A percentile compares a stretch with the other conserved stretches of the same genome.
phyloP scores from a whole-genome alignment of 768 basidiomycete genomes.

The Hericium erinaceus region DNA sequence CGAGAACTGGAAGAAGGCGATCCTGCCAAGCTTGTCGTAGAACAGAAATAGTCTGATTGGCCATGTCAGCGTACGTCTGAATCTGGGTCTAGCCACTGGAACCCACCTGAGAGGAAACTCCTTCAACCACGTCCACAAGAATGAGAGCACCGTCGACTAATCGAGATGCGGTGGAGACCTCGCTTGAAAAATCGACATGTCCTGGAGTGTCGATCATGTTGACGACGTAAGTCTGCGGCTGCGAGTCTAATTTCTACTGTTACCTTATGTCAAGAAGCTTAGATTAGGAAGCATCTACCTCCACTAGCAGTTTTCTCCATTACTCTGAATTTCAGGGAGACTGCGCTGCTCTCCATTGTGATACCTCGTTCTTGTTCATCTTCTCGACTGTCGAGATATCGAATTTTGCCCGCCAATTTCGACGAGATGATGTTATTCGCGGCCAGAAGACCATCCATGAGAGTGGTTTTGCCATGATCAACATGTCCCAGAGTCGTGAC shows the following conservation, averaged over 20 bases:
- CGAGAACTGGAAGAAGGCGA: slow-evolving; percentile 78
- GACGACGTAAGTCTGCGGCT: slow-evolving; percentile 64
- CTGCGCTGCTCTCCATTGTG: slow-evolving; percentile 97
- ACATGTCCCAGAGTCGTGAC: slow-evolving; percentile 86
- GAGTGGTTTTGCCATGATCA: slow-evolving; percentile 94
- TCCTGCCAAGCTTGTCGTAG: slow-evolving; percentile 93
- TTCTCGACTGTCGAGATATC: slow-evolving; percentile 91
- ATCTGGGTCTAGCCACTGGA: not conserved
- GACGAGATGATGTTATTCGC: slow-evolving; percentile 97
- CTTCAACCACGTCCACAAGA: slow-evolving; percentile 93
- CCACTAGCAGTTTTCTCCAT: slow-evolving; percentile 43
- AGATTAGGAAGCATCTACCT: slow-evolving; percentile 31
- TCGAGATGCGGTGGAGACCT: slow-evolving; percentile 90
- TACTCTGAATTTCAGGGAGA: slow-evolving; percentile 83
- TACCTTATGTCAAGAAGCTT: too few species aligned
- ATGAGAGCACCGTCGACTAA: slow-evolving; percentile 94
- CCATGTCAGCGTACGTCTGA: not conserved
- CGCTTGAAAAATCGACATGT: slow-evolving; percentile 96
- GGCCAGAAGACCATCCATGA: slow-evolving; percentile 91
- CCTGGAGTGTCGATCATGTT: slow-evolving; percentile 99
- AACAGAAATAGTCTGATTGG: slow-evolving; percentile 80
- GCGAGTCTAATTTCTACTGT: too few species aligned
- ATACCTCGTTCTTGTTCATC: slow-evolving; percentile 98
- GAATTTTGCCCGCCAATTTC: slow-evolving; percentile 90
- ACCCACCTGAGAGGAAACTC: slow-evolving; percentile 91